phyloP scores from a whole-genome alignment of 805 yeast species.

The Wickerhamomyces sydowiorum region DNA sequence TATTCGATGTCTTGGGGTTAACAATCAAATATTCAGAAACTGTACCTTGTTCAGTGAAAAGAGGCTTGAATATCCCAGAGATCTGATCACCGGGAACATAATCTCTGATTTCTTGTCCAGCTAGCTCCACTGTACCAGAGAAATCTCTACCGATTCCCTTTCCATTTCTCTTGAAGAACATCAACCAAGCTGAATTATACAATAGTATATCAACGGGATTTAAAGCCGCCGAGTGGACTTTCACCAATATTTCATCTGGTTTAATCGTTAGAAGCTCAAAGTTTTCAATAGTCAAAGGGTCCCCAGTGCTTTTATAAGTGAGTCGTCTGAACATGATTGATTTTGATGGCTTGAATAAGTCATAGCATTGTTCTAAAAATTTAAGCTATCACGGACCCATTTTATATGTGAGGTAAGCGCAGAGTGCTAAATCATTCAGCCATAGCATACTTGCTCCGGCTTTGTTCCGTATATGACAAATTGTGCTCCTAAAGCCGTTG shows the following conservation, averaged over 20 bases:
- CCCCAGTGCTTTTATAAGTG: too few species aligned
- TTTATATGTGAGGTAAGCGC: too few species aligned
- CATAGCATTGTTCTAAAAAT: too few species aligned
- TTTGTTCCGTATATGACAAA: too few species aligned
- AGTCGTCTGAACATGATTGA: too few species aligned
- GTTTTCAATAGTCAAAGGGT: too few species aligned
- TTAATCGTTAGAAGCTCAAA: too few species aligned
- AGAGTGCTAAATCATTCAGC: too few species aligned
- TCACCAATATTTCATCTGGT: slow-evolving; percentile 35
- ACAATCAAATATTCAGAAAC: slow-evolving; percentile 37
- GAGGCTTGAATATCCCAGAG: slow-evolving; percentile 31
- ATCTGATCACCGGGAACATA: slow-evolving; percentile 49
- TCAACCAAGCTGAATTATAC: slow-evolving; percentile 15
- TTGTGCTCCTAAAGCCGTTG: too few species aligned
- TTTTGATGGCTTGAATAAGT: too few species aligned
- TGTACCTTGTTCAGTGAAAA: slow-evolving; percentile 32
- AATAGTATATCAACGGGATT: slow-evolving; percentile 58
- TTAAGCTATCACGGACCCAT: too few species aligned
- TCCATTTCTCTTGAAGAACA: slow-evolving; percentile 12
- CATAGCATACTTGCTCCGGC: too few species aligned
- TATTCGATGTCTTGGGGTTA: slow-evolving; percentile 11
- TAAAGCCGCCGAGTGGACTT: slow-evolving; percentile 41
- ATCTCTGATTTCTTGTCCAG: slow-evolving; percentile 34
- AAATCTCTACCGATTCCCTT: slow-evolving; percentile 47
- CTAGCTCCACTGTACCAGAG: slow-evolving; percentile 48